Conservation (phyloP, 352 stramenopile species). For the Pythium plurisporium region DNA sequence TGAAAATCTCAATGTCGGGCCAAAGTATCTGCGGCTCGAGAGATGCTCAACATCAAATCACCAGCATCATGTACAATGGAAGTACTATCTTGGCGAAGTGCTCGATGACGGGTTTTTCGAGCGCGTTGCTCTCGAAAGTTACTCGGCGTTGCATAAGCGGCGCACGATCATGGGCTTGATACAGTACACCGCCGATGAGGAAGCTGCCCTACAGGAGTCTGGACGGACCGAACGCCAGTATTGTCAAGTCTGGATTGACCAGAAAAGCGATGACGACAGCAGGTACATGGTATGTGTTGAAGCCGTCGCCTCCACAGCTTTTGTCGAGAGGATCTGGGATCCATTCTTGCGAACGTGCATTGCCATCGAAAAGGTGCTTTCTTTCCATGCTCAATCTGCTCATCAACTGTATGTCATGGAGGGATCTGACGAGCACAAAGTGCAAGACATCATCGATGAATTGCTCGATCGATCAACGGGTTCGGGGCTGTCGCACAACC, state of each 20-base stretch:
- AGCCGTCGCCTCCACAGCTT: background rate
- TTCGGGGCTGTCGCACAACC: background rate
- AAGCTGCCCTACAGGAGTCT: background rate
- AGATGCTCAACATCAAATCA: background rate
- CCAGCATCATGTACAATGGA: background rate
- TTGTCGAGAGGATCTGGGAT: background rate
- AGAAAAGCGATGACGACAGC: background rate
- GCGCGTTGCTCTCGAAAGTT: background rate
- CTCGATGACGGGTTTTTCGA: conserved; percentile 4
- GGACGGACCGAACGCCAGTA: background rate
- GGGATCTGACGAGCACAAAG: too few species aligned
- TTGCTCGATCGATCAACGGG: background rate
- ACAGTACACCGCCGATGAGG: background rate
- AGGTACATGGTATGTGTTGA: conserved; percentile 4
- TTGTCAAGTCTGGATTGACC: conserved; percentile 5
- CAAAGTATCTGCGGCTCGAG: background rate
- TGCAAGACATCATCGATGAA: background rate
- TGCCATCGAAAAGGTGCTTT: background rate
- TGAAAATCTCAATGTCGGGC: background rate
- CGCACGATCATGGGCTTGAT: background rate
- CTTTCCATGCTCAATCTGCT: too few species aligned
- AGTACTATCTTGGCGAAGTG: background rate
- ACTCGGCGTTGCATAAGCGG: background rate
- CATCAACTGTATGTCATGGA: too few species aligned
- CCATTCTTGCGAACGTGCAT: background rate